These are phyloP conservation scores for Coleophoma cylindrospora DNA, from an alignment of 2,329 filamentous ascomycete genomes.

Conservation along the genomic window DNA sequence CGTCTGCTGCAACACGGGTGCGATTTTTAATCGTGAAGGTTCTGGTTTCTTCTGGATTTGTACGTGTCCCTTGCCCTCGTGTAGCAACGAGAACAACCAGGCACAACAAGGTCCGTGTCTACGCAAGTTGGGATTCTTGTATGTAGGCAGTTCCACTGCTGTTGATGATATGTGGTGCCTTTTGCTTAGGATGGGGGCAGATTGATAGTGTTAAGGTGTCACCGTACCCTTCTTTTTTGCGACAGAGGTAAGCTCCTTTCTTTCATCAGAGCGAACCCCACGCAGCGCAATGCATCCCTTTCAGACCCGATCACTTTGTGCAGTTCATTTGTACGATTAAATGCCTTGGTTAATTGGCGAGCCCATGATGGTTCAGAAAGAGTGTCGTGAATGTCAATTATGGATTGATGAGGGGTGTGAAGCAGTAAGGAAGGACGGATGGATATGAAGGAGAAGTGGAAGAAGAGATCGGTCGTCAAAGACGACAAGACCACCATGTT, in stretches of 20 bases:
- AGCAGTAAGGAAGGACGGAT: no score
- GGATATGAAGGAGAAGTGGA: slow-evolving; percentile 4
- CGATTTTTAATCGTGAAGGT: neutral
- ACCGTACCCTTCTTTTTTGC: slow-evolving; percentile 25
- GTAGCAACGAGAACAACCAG: neutral
- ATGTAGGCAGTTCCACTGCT: neutral
- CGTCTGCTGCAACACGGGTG: no score
- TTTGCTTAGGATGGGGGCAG: slow-evolving; percentile 1
- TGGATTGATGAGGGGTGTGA: slow-evolving; percentile 5
- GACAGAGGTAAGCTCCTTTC: slow-evolving; percentile 12
- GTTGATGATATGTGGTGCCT: neutral
- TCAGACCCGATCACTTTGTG: slow-evolving; percentile 20
- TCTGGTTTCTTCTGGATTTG: neutral
- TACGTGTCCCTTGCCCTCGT: neutral
- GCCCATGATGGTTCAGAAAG: slow-evolving; percentile 18
- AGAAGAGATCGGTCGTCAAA: slow-evolving; percentile 1
- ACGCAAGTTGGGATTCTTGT: no score
- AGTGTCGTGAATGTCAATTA: slow-evolving; percentile 8
- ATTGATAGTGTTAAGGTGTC: slow-evolving; percentile 23
- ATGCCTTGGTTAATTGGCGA: slow-evolving; percentile 22
- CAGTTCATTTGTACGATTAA: slow-evolving; percentile 28
- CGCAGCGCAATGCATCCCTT: neutral
- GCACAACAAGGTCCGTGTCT: no score
- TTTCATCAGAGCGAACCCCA: slow-evolving; percentile 9
- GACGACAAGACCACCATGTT: slow-evolving; percentile 6